Evolutionary conservation across 306 rosid genomes (phyloP), one percentile per base, ranked within the genome.

Genomic region (Cucumis cinereus): DNA sequence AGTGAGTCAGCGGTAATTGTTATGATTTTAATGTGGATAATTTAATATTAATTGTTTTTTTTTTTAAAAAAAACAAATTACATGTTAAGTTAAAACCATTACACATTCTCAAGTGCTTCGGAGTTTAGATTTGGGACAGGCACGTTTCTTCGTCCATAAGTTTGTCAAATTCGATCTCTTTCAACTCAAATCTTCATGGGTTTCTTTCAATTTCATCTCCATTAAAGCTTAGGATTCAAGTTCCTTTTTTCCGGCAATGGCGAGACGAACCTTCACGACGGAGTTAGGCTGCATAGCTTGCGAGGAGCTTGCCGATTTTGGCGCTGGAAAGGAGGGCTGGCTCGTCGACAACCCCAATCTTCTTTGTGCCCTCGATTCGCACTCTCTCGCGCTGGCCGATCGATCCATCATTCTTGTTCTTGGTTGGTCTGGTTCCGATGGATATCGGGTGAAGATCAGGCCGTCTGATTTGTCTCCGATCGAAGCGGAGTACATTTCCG

Each of bases 311-410:
- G 80, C 82, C 13, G 89, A 88, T 40, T 80, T 94, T 36, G 99
- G 99, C 17, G 93, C 99, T 19, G 99, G 99, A 0, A 92, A 89
- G 61, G 92, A 87, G 13, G 88, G 90, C 30, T 94, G 99, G 99
- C 91, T 91, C 6, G 89, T 90, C 10, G 87, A 90, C 78, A 89
- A 82, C 71, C 93, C 95, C 36, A 83, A 82, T 54, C 87, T 94
- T 40, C 85, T 86, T 45, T 85, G 93, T 79, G 97, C 99, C 50
- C 87, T 94, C 84, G 99, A 92, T 82, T 85, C 89, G 6, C 95
- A 90, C 77, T 83, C 92, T 5, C 78, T 94, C 8, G 95, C 97
- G 24, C 83, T 94, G 33, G 97, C 95, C 19, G 85, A 88, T 70
- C 90, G 93, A 43, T 82, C 86, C 78, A 72, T 84, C 28, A 85